Evolutionary conservation across 768 basidiomycete genomes (phyloP).

Genomic region (Macrolepiota fuliginosa): DNA sequence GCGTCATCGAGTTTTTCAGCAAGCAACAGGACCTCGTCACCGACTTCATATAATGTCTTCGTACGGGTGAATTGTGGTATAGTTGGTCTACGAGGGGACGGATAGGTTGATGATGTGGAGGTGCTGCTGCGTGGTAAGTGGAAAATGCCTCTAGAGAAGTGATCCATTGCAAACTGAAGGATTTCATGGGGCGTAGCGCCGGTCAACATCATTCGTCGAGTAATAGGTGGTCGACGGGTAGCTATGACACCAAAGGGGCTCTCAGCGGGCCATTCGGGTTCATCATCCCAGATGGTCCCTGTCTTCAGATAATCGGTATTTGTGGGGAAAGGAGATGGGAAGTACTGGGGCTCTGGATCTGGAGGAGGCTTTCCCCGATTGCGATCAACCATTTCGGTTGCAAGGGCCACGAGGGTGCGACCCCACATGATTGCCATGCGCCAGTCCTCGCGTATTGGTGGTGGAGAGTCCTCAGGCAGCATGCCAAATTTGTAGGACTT

Average conservation of each 20-base stretch:
- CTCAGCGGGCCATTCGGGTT: conserved; percentile 12
- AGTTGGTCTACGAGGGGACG: conserved; percentile 3
- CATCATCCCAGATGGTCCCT: conserved; percentile 12
- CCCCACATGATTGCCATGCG: conserved; percentile 68
- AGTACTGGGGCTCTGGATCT: not conserved
- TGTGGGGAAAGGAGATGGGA: conserved; percentile 10
- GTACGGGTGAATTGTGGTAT: conserved; percentile 15
- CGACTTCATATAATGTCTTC: conserved; percentile 47
- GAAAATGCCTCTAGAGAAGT: conserved; percentile 67
- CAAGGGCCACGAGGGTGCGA: conserved; percentile 58
- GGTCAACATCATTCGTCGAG: conserved; percentile 15
- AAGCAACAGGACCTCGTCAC: conserved; percentile 56
- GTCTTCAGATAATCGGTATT: conserved; percentile 12
- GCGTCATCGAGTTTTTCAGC: conserved; percentile 51
- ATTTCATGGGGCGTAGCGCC: conserved; percentile 7
- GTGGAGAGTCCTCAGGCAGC: not conserved
- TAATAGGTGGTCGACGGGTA: conserved; percentile 16
- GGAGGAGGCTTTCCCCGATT: conserved; percentile 17
- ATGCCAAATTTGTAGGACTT: not conserved
- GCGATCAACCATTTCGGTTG: conserved; percentile 46
- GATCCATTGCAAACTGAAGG: conserved; percentile 55
- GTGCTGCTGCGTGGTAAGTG: conserved; percentile 54
- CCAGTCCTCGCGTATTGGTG: conserved; percentile 55
- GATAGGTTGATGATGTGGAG: conserved; percentile 17
- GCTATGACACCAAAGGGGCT: conserved; percentile 16